Conservation (phyloP, 257 asterid genomes). For the Mitragyna speciosa region DNA sequence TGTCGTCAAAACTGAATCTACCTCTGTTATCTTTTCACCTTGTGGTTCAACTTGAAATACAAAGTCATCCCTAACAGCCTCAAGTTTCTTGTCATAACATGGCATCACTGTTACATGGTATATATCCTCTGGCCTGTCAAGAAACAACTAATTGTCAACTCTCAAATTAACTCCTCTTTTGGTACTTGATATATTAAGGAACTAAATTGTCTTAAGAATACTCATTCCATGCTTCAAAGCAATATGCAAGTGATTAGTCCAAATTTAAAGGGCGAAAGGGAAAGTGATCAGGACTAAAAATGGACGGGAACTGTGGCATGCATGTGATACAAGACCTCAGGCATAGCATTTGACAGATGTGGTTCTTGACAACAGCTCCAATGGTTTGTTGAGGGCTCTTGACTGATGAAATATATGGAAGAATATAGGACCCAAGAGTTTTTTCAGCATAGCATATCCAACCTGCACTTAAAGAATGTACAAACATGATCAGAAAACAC, state of each 20-base stretch:
- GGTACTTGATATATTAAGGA: not conserved
- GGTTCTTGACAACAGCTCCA: constrained; percentile 77
- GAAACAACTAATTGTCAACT: constrained; percentile 19
- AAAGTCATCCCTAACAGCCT: constrained; percentile 95
- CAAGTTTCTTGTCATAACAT: constrained; percentile 97
- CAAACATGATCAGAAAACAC: not conserved
- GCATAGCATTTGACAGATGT: constrained; percentile 51
- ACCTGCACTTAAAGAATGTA: constrained; percentile 49
- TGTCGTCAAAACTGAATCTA: constrained; percentile 91
- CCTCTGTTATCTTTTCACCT: constrained; percentile 67
- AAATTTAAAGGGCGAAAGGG: not conserved
- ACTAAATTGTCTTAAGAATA: not conserved
- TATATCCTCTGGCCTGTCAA: constrained; percentile 78
- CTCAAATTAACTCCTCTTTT: constrained; percentile 20
- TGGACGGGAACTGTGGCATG: not conserved
- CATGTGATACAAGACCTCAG: constrained; percentile 51
- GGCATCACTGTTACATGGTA: constrained; percentile 99
- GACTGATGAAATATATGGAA: constrained; percentile 91
- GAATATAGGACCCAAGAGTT: constrained; percentile 87
- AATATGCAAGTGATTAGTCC: not conserved
- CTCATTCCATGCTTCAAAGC: not conserved
- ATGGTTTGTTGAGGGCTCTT: constrained; percentile 97
- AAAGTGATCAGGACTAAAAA: not conserved
- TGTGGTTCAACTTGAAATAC: constrained; percentile 60
- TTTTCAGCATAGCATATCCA: constrained; percentile 99